phyloP scores from a whole-genome alignment of 139 green algal genomes.

The Chlorella sp. region DNA sequence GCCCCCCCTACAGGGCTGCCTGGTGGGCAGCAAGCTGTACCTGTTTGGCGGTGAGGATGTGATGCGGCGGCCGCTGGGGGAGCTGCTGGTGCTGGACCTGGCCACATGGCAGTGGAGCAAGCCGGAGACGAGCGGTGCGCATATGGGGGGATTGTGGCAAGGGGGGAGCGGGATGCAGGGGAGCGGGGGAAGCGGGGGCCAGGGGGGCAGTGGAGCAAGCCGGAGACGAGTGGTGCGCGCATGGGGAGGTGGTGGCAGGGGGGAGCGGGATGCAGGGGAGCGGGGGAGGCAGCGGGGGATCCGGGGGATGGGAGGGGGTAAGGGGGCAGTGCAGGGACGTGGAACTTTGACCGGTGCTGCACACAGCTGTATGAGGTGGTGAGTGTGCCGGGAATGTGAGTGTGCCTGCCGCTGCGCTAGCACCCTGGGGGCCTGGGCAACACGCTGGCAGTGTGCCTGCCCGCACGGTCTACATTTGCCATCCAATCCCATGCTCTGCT shows the following conservation, averaged over 20 bases:
- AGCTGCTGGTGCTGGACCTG: conserved; percentile 81
- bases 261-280: too few relatives aligned
- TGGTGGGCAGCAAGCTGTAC: conserved; percentile 75
- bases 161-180: too few relatives aligned
- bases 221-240: conserved; percentile 21
- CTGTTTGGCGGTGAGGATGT: conserved; percentile 90
- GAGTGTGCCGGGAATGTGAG: too few relatives aligned
- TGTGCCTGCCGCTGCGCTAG: too few relatives aligned
- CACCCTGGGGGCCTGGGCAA: too few relatives aligned
- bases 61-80: conserved; percentile 65
- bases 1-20: conserved; percentile 50
- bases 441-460: background rate
- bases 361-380: background rate
- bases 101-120: conserved; percentile 54
- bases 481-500: background rate
- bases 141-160: background rate
- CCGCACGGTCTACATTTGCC: background rate
- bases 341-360: too few relatives aligned
- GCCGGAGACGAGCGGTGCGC: conserved; percentile 25
- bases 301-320: conserved; percentile 42
- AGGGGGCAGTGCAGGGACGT: background rate
- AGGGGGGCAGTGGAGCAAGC: conserved; percentile 56
- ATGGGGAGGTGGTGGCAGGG: too few relatives aligned
- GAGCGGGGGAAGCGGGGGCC: too few relatives aligned
- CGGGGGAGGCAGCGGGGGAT: background rate